Base-by-base conservation (phyloP, 768 basidiomycete genomes). In the Ephemerocybe angulata region DNA sequence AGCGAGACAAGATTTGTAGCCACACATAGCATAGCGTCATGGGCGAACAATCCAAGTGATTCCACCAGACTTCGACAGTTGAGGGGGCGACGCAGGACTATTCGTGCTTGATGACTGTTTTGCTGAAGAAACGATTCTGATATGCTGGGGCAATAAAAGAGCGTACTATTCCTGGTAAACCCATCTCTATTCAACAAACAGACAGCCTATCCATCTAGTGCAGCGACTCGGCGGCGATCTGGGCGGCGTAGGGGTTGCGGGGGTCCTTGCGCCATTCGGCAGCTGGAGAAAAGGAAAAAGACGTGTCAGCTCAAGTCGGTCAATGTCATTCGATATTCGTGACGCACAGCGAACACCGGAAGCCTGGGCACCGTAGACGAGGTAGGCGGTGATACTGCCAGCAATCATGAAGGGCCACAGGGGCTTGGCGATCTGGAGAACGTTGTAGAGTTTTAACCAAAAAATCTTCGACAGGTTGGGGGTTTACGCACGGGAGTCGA, bases 381-480 rank as follows among this genome's bases (percentile, higher is more conserved):
- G 77, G 72, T 82, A 91, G 63, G 82, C 79, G 15, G 86, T 87
- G 56, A 91, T 64, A 15, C 68, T 63, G 6, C 81, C 80, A 29
- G 90, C 85, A 33, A 78, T 76, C 62, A 90, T 75, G 80, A 92
- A 93, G 8, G 90, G 89, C 81, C 88, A 91, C 72, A 91, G 66
- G 31, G 90, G 88, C 75, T 77, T 83, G 56, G 78, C 58, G 62
- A 93, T 71, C 90, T 93, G 63, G 41, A 51, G 27, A 40, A 46
- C 19, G 21, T n/a, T 22, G 31, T 22, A 33, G 15, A 37, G 7
- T 41, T 38, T 42, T 35, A 29, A 30, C 41, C 53, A 46, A 25
- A 44, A 55, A 29, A 17, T 47, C 48, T 29, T 22, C 48, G 21
- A 30, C 43, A 42, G 43, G 55, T 59, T 48, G 57, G 50, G 55